Evolutionary conservation across 1,284 basidiomycete species (phyloP), one percentile per base, ranked within the genome.

Genomic region (Dichomitus squalens): DNA sequence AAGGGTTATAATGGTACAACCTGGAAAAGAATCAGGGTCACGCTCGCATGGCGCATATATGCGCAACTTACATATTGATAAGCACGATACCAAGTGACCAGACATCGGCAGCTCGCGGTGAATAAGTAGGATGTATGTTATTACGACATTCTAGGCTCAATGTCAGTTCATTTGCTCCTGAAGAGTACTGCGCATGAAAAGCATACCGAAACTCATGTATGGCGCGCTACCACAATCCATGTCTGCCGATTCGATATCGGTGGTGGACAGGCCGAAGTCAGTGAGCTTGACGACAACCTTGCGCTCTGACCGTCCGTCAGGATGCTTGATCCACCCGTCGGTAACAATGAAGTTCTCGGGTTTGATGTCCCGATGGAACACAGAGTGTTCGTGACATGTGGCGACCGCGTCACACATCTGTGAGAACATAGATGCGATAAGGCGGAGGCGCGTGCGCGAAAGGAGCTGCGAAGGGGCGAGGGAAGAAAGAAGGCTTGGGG

Each of bases 21-120:
- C 90, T 92, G 41, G 21, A 25, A 49, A 39, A 31, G 34, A 34
- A 6, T 47, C 20, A 47, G 29, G 48, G 49, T 54, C 59, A 55
- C 20, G 34, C 29, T 48, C 57, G 46, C 55, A 3, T 31, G 5
- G 34, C 49, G 20, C 20, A 7, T 52, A 49, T 56, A 60, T 51
- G 51, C 52, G 59, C 61, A 49, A 79, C 85, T 35, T 66, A 91
- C 89, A 99, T 93, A 75, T 99, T 99, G 81, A 99, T 93, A 66
- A 99, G 85, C 59, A 99, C 96, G 70, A 99, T 96, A 58, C 96
- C 97, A 63, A 99, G 84, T 27, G 96, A 98, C 96, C 96, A 99
- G 54, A 98, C 93, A 75, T 99, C 96, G 59, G 97, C 96, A 61
- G 94, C 93, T 66, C 90, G 90, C 55, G 96, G 95, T 65, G 88